These are phyloP conservation scores for Daedaleopsis nitida DNA, from an alignment of 768 basidiomycete genomes.

Conservation along the genomic window DNA sequence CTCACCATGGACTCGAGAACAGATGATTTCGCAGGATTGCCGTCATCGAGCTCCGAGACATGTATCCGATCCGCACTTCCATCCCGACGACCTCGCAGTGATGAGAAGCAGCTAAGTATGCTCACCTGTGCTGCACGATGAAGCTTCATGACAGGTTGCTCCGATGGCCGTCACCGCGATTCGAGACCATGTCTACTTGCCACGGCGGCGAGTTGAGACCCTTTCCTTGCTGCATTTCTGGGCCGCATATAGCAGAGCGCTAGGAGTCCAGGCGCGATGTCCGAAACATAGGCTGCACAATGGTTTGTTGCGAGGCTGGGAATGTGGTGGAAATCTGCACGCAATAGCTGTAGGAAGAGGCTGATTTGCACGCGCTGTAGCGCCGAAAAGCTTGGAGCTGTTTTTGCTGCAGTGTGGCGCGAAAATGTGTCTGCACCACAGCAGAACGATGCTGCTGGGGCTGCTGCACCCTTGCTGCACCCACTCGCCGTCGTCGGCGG, in stretches of 20 bases:
- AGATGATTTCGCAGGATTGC: too few species aligned
- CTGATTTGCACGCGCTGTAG: too few species aligned
- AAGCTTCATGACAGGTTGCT: not conserved
- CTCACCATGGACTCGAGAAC: not conserved
- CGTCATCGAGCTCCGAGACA: not conserved
- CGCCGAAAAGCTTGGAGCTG: too few species aligned
- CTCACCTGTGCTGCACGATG: not conserved
- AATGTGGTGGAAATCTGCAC: not conserved
- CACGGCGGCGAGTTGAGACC: too few species aligned
- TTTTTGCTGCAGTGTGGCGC: too few species aligned
- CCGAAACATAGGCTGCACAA: not conserved
- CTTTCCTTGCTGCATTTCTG: not conserved
- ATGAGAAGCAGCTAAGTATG: too few species aligned
- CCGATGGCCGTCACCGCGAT: not conserved
- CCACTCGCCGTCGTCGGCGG: too few species aligned
- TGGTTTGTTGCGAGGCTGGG: not conserved
- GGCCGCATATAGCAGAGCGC: not conserved
- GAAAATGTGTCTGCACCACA: too few species aligned
- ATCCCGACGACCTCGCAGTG: not conserved
- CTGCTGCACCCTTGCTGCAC: too few species aligned
- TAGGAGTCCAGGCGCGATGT: slow-evolving; percentile 2
- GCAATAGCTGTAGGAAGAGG: too few species aligned
- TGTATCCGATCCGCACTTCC: not conserved
- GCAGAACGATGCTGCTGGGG: too few species aligned
- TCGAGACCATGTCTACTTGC: too few species aligned